Evolutionary conservation across 345 rosid genomes (phyloP).

Genomic region (Aegle marmelos): DNA sequence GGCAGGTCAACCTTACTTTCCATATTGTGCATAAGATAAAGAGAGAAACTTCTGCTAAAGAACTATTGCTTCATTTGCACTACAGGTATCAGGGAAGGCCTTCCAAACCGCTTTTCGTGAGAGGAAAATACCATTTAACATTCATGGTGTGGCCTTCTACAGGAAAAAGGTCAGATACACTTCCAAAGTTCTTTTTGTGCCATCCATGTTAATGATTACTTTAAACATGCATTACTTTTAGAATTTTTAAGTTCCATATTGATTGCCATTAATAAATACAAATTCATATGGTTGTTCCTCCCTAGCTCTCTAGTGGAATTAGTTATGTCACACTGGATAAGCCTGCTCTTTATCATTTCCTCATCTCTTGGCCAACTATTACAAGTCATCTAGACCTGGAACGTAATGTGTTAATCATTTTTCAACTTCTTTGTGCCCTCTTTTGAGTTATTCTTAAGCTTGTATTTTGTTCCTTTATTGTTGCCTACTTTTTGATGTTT

Average conservation of each 20-base stretch:
- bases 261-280: not conserved
- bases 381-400: not conserved
- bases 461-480: not conserved
- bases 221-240: not conserved
- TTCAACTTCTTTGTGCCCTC: not conserved
- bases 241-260: not conserved
- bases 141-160: conserved; percentile 92
- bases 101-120: conserved; percentile 80
- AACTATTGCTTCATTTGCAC: conserved; percentile 17
- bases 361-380: not conserved
- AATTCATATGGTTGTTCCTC: not conserved
- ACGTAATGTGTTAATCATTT: not conserved
- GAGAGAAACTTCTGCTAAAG: conserved; percentile 10
- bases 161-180: conserved; percentile 70
- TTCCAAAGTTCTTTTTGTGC: not conserved
- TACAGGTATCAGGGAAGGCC: conserved; percentile 80
- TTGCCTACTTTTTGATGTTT: not conserved
- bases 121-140: conserved; percentile 87
- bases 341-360: not conserved
- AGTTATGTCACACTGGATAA: not conserved
- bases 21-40: not conserved
- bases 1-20: conserved; percentile 66
- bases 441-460: not conserved
- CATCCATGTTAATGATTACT: not conserved
- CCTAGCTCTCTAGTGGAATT: not conserved